Conservation (phyloP, 108 stramenopile species). For the Fragilaria radians region DNA sequence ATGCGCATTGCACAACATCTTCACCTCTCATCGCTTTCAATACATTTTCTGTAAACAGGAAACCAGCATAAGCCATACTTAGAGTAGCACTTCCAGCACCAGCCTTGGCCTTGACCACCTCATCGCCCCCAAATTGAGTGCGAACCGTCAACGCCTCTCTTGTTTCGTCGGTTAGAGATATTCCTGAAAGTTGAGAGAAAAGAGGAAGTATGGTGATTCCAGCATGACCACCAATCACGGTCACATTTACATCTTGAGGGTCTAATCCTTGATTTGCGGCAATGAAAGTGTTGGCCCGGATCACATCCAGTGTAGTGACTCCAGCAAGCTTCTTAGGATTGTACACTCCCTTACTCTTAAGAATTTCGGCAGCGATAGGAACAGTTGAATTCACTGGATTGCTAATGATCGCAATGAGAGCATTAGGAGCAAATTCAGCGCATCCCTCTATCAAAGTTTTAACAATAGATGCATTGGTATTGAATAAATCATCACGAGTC, state of each 20-base stretch:
- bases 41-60: conserved; percentile 88
- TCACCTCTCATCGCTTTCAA: conserved; percentile 91
- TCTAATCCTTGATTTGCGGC: conserved; percentile 83
- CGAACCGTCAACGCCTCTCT: conserved; percentile 90
- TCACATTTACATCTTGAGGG: conserved; percentile 82
- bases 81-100: conserved; percentile 97
- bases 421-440: conserved; percentile 92
- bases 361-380: conserved; percentile 97
- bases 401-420: conserved; percentile 95
- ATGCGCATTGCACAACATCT: conserved; percentile 89
- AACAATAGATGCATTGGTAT: conserved; percentile 62
- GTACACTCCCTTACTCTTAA: conserved; percentile 94
- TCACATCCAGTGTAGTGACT: conserved; percentile 98
- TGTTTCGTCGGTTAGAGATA: conserved; percentile 80
- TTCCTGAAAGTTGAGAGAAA: conserved; percentile 89
- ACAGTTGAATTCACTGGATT: conserved; percentile 99
- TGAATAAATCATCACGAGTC: conserved; percentile 52
- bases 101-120: conserved; percentile 99
- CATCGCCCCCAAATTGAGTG: conserved; percentile 98
- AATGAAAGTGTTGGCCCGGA: conserved; percentile 98
- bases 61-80: conserved; percentile 98
- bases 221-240: conserved; percentile 99
- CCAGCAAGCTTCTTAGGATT: conserved; percentile 92
- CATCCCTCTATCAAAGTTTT: conserved; percentile 92
- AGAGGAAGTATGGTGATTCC: conserved; percentile 99